Conservation (phyloP, 805 yeast genomes). For the Wickerhamiella sergipiensis region DNA sequence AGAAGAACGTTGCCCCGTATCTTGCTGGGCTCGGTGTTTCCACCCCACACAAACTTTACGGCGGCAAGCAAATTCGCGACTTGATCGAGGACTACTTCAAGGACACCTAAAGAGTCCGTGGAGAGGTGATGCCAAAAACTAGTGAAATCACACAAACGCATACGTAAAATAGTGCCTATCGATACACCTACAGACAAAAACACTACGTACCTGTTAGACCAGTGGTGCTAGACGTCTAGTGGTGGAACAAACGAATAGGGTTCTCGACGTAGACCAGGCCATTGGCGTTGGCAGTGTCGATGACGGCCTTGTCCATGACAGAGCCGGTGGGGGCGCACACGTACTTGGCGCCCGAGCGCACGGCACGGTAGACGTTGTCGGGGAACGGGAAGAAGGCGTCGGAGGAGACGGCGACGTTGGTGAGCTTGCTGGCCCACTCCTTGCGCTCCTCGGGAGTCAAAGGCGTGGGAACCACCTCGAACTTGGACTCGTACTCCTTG, state of each 20-base stretch:
- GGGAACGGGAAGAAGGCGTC: slow-evolving; percentile 99
- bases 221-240: slow-evolving; percentile 31
- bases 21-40: slow-evolving; percentile 19
- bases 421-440: slow-evolving; percentile 73
- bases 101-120: slow-evolving; percentile 17
- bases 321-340: slow-evolving; percentile 97
- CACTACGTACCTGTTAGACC: neutral
- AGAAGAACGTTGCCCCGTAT: slow-evolving; percentile 41
- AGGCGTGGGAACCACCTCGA: slow-evolving; percentile 71
- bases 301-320: slow-evolving; percentile 92
- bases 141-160: too few relatives aligned
- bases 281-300: slow-evolving; percentile 87
- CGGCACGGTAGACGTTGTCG: slow-evolving; percentile 97
- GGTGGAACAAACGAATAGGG: slow-evolving; percentile 97
- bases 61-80: slow-evolving; percentile 8
- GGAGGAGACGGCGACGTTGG: slow-evolving; percentile 80
- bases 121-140: too few relatives aligned
- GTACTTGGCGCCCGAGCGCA: slow-evolving; percentile 87
- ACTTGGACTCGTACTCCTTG: slow-evolving; percentile 81
- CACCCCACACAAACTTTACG: slow-evolving; percentile 2
- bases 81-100: slow-evolving; percentile 7
- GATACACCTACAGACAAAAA: neutral
- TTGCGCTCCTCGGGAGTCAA: slow-evolving; percentile 68
- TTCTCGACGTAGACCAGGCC: slow-evolving; percentile 89
- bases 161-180: neutral